phyloP scores from a whole-genome alignment of 2,329 filamentous ascomycete species.

The Ascochyta rabiei region DNA sequence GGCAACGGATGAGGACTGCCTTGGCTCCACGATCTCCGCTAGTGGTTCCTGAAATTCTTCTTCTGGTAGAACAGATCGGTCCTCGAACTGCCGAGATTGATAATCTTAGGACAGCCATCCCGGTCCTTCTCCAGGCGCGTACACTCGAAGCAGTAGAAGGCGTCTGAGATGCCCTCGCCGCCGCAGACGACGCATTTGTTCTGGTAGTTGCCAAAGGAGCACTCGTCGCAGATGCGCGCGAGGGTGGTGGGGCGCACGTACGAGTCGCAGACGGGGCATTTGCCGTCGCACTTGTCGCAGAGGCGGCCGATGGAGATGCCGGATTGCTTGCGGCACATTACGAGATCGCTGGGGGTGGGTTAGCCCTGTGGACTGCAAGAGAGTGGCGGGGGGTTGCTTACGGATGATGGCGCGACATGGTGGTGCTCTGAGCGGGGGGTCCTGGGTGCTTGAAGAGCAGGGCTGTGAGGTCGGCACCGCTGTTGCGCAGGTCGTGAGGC shows the following conservation, averaged over 20 bases:
- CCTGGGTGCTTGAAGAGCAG: not conserved
- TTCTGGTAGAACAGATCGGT: slow-evolving; percentile 88
- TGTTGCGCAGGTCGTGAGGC: not conserved
- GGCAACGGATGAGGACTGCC: not conserved
- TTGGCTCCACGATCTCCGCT: not conserved
- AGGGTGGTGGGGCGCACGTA: slow-evolving; percentile 98
- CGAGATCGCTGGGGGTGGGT: slow-evolving; percentile 73
- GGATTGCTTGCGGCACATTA: slow-evolving; percentile 99
- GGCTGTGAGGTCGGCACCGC: not conserved
- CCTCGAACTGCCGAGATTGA: slow-evolving; percentile 92
- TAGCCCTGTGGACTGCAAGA: slow-evolving; percentile 8
- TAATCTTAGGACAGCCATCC: slow-evolving; percentile 98
- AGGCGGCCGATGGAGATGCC: slow-evolving; percentile 98
- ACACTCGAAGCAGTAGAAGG: slow-evolving; percentile 99
- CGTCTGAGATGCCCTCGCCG: slow-evolving; percentile 96
- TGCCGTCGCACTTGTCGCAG: slow-evolving; percentile 99
- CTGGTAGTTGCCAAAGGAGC: slow-evolving; percentile 99
- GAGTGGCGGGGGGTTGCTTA: slow-evolving; percentile 54
- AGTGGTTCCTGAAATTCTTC: slow-evolving; percentile 71
- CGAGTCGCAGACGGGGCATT: slow-evolving; percentile 98
- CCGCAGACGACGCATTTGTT: slow-evolving; percentile 99
- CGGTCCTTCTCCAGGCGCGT: slow-evolving; percentile 95
- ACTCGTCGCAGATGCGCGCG: slow-evolving; percentile 98
- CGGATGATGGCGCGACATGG: slow-evolving; percentile 94
- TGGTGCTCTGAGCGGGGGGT: slow-evolving; percentile 21